Evolutionary conservation across 352 stramenopile genomes (phyloP).

Genomic region (Phytophthora ramorum): DNA sequence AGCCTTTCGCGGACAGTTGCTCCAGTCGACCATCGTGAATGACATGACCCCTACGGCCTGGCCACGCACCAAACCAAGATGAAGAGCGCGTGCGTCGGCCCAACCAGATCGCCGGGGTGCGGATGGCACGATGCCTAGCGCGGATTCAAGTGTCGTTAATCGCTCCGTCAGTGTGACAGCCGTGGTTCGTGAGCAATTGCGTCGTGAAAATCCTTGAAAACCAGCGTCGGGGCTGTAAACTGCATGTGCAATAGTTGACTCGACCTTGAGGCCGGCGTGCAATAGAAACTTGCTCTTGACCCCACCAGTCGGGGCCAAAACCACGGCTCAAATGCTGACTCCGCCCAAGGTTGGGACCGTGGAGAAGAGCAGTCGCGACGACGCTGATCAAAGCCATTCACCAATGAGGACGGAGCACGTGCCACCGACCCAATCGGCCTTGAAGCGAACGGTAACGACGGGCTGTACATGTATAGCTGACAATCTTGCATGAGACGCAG

Average conservation of each 20-base stretch:
- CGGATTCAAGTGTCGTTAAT: constrained; percentile 17
- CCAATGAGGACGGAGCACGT: constrained; percentile 4
- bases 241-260: constrained; percentile 8
- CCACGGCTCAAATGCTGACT: not conserved
- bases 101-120: constrained; percentile 27
- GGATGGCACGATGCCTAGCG: constrained; percentile 16
- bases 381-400: not conserved
- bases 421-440: constrained; percentile 13
- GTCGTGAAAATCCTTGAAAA: constrained; percentile 1
- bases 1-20: constrained; percentile 13
- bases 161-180: constrained; percentile 13
- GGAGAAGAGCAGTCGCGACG: not conserved
- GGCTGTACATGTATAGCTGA: too few species aligned
- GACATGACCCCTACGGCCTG: not conserved
- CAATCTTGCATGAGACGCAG: too few species aligned
- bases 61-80: not conserved
- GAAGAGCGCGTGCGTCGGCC: constrained; percentile 19
- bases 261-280: constrained; percentile 1
- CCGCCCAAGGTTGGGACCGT: not conserved
- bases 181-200: constrained; percentile 5
- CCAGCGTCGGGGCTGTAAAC: constrained; percentile 10
- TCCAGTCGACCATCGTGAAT: constrained; percentile 15
- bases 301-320: too few species aligned
- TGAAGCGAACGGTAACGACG: not conserved
- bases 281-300: constrained; percentile 14